Percentiles rank a stretch among this genome's conserved stretches.
Evolutionary conservation across 2,329 filamentous ascomycete genomes (phyloP).

Genomic region (Aureobasidium mangrovei): DNA sequence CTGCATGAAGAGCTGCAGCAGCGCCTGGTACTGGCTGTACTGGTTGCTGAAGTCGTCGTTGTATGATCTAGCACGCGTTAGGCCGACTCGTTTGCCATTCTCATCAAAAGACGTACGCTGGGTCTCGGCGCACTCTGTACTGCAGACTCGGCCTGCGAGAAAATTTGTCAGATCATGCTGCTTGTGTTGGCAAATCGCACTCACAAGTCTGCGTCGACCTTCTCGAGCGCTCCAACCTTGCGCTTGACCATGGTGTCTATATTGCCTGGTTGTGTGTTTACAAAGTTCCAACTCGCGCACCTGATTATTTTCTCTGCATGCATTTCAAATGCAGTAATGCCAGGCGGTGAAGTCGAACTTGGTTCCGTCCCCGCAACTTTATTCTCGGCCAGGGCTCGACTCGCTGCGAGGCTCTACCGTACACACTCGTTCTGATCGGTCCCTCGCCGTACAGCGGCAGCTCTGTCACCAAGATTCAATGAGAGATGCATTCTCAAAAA

Average conservation of each 20-base stretch:
- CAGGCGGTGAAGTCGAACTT: neutral
- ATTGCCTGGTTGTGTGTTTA: neutral
- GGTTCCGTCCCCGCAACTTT: neutral
- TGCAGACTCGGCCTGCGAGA: conserved; percentile 58
- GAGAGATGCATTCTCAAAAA: too few species aligned
- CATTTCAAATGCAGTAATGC: neutral
- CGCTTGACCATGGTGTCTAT: conserved; percentile 63
- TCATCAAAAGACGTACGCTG: conserved; percentile 47
- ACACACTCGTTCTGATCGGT: too few species aligned
- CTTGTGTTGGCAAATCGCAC: conserved; percentile 30
- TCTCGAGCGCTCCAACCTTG: conserved; percentile 86
- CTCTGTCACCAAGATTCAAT: too few species aligned
- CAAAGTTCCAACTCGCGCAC: neutral
- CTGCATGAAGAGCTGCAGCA: conserved; percentile 82
- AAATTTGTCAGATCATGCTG: conserved; percentile 32
- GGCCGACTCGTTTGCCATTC: neutral
- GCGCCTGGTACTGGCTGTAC: conserved; percentile 84
- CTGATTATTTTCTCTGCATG: neutral
- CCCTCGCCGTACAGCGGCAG: too few species aligned
- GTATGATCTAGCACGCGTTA: conserved; percentile 56
- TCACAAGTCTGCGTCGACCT: conserved; percentile 77
- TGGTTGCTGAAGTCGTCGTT: conserved; percentile 80
- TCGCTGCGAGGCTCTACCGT: too few species aligned
- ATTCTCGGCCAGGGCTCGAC: neutral
- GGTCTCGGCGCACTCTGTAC: conserved; percentile 84